These are phyloP conservation scores for Blastobotrys americana DNA, from an alignment of 805 yeast species.

Conservation along the genomic window DNA sequence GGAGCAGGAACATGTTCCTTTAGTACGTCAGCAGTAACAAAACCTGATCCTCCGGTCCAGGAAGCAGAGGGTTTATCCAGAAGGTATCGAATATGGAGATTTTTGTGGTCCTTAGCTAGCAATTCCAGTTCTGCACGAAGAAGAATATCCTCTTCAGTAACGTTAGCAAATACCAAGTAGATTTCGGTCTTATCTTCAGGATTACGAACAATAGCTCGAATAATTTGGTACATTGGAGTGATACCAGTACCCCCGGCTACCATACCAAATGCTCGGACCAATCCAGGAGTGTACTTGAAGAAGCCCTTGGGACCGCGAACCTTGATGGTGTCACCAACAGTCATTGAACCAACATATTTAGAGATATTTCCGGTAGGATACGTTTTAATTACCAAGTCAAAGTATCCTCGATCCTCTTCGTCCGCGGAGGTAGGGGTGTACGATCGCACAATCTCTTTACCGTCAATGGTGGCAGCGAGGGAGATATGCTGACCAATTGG, in stretches of 20 bases:
- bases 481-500: constrained; percentile 94
- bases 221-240: constrained; percentile 92
- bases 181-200: constrained; percentile 74
- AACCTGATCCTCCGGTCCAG: constrained; percentile 86
- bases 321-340: constrained; percentile 70
- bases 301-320: constrained; percentile 86
- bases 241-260: constrained; percentile 96
- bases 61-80: constrained; percentile 60
- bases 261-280: constrained; percentile 71
- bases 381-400: constrained; percentile 77
- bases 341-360: constrained; percentile 57
- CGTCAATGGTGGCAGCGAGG: constrained; percentile 68
- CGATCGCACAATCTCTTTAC: constrained; percentile 75
- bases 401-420: constrained; percentile 64
- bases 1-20: constrained; percentile 56
- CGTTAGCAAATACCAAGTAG: constrained; percentile 72
- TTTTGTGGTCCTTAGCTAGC: constrained; percentile 45
- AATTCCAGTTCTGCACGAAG: constrained; percentile 72
- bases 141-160: constrained; percentile 68
- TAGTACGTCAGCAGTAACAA: constrained; percentile 67
- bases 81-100: constrained; percentile 59
- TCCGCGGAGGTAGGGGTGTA: constrained; percentile 74
- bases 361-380: constrained; percentile 85
- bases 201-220: constrained; percentile 60
- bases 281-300: constrained; percentile 72